Conservation (phyloP, 768 basidiomycete genomes). For the Amyloporia xantha region DNA sequence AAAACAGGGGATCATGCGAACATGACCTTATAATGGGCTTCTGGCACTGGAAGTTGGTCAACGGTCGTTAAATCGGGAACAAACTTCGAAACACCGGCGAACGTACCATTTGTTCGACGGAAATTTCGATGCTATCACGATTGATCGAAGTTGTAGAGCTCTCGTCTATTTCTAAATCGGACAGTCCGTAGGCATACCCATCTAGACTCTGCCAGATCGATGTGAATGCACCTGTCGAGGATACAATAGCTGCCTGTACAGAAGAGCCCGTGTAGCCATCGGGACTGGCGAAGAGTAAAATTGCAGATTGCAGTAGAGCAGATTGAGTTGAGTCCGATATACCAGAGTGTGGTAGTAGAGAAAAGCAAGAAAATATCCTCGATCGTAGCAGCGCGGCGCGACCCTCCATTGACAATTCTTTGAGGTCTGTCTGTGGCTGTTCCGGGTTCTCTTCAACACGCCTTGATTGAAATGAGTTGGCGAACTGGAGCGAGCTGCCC, state of each 20-base stretch:
- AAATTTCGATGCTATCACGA: constrained; percentile 72
- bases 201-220: constrained; percentile 83
- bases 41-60: constrained; percentile 42
- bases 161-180: constrained; percentile 55
- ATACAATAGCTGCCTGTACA: constrained; percentile 88
- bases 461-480: constrained; percentile 72
- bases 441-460: constrained; percentile 57
- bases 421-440: constrained; percentile 25
- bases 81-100: neutral
- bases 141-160: constrained; percentile 32
- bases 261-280: constrained; percentile 79
- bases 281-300: constrained; percentile 78
- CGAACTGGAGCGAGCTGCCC: constrained; percentile 85
- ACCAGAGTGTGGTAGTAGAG: constrained; percentile 68
- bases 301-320: constrained; percentile 72
- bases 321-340: constrained; percentile 81
- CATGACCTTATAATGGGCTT: constrained; percentile 77
- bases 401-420: constrained; percentile 57
- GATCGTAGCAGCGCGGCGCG: constrained; percentile 80
- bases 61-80: neutral
- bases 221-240: constrained; percentile 76
- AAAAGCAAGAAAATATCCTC: constrained; percentile 86
- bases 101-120: constrained; percentile 72
- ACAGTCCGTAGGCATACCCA: constrained; percentile 89
- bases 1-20: constrained; percentile 78